Percentiles rank a stretch among this genome's conserved stretches.
These are phyloP conservation scores for Zymoseptoria pseudotritici DNA, from an alignment of 2,329 filamentous ascomycete species.

Conservation along the genomic window DNA sequence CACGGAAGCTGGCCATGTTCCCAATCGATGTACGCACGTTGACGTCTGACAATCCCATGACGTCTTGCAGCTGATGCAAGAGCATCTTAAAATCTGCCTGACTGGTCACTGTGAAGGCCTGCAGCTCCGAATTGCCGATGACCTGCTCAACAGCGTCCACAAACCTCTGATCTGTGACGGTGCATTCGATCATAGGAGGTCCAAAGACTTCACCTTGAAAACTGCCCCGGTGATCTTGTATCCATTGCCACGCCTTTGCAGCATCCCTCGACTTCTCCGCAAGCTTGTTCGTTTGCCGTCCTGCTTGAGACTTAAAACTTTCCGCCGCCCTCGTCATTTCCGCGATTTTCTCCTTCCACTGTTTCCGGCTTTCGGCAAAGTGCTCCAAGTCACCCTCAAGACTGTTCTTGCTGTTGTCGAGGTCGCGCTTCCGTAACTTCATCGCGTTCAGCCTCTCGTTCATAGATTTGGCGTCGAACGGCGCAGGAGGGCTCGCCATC, in stretches of 20 bases:
- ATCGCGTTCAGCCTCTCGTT: slow-evolving; percentile 65
- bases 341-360: slow-evolving; percentile 32
- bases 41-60: slow-evolving; percentile 61
- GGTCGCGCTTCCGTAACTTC: slow-evolving; percentile 37
- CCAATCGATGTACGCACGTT: slow-evolving; percentile 58
- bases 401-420: slow-evolving; percentile 39
- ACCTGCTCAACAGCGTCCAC: slow-evolving; percentile 54
- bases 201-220: slow-evolving; percentile 75
- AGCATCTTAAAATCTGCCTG: slow-evolving; percentile 67
- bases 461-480: slow-evolving; percentile 63
- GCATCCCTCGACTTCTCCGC: slow-evolving; percentile 55
- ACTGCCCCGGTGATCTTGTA: slow-evolving; percentile 59
- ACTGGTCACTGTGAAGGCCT: slow-evolving; percentile 67
- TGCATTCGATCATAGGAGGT: slow-evolving; percentile 73
- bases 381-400: slow-evolving; percentile 33
- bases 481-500: slow-evolving; percentile 53
- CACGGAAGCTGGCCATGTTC: slow-evolving; percentile 47
- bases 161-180: slow-evolving; percentile 64
- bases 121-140: slow-evolving; percentile 47
- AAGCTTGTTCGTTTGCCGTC: slow-evolving; percentile 64
- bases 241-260: slow-evolving; percentile 69
- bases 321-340: slow-evolving; percentile 45
- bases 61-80: slow-evolving; percentile 55
- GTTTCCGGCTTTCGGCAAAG: slow-evolving; percentile 28
- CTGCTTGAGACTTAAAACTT: slow-evolving; percentile 64